Base-by-base conservation (phyloP, 306 rosid genomes). In the Fragaria ananassa region DNA sequence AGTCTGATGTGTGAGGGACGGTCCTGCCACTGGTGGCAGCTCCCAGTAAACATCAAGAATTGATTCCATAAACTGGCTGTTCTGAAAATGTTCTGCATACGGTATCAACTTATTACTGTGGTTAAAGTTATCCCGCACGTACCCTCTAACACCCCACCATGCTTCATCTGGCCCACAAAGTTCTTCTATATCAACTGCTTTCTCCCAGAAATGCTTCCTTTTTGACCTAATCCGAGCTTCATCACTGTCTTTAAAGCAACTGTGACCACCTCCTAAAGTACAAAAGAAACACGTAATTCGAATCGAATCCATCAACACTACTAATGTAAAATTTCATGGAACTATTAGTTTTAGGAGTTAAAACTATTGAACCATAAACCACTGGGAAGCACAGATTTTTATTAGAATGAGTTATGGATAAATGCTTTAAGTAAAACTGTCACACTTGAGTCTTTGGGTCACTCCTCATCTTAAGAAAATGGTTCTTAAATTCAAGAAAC, bases 141-240 rank as follows among this genome's bases (percentile, higher is more conserved):
- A 85, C 49, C 99, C 99, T 88, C 86, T 81, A 63, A 96, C 99
- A 81, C 98, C 99, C 99, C 98, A 96, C 99, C 99, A 96, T 56
- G 87, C 89, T 60, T 96, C 98, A 67, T 81, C 86, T 9, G 97
- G 87, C 10, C 97, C 99, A 77, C 99, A 96, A n/a, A 96, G 94
- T 89, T 96, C 97, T 76, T 89, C 90, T 1, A 84, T 81, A 75
- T 88, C 85, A 41, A 92, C 93, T 65, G 99, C 96, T 82, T 96
- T 96, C 70, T 91, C 98, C 98, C 97, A 96, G 87, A 96, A 91
- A 78, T 77, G 63, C 88, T 87, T 88, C 79, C 93, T 91, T 78
- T 81, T 93, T 34, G 83, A 82, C 80, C 99, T 89, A 78, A 96
- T 91, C 83, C 98, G 87, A 71, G 98, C 96, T 87, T 96, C 98